Conservation (phyloP, 768 basidiomycete genomes). For the Cyclocybe aegerita region DNA sequence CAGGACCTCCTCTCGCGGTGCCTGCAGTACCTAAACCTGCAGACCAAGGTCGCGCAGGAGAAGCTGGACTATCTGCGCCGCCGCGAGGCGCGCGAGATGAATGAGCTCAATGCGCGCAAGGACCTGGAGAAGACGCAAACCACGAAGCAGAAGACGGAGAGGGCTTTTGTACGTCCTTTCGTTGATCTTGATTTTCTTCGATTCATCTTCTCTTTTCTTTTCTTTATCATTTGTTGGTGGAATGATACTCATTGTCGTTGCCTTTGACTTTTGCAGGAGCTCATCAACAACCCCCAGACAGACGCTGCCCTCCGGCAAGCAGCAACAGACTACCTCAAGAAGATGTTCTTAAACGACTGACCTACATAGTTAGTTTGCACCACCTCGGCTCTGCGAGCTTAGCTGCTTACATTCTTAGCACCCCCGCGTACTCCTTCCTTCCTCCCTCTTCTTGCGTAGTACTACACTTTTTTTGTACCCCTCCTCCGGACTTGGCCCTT, state of each 20-base stretch:
- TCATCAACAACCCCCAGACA: slow-evolving; percentile 56
- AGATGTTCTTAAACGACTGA: slow-evolving; percentile 50
- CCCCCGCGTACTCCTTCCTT: not conserved
- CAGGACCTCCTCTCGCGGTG: slow-evolving; percentile 21
- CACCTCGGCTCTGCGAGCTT: not conserved
- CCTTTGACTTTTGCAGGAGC: slow-evolving; percentile 32
- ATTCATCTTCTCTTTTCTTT: not conserved
- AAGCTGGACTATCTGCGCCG: slow-evolving; percentile 69
- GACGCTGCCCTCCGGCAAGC: slow-evolving; percentile 64
- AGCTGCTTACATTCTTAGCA: not conserved
- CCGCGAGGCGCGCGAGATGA: slow-evolving; percentile 66
- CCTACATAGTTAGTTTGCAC: slow-evolving; percentile 7
- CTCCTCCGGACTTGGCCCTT: no score
- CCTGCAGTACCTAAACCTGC: slow-evolving; percentile 55
- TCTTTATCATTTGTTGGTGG: not conserved
- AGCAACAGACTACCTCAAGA: slow-evolving; percentile 72
- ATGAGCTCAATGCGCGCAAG: slow-evolving; percentile 39
- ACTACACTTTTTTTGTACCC: no score
- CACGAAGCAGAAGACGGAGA: slow-evolving; percentile 63
- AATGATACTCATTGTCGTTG: no score
- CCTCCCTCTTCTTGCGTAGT: no score
- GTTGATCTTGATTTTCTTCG: not conserved
- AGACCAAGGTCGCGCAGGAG: slow-evolving; percentile 67
- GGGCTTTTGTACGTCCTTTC: slow-evolving; percentile 51
- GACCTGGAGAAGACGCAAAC: slow-evolving; percentile 16